phyloP scores from a whole-genome alignment of 805 yeast species.

The Metschnikowia santaceciliae region DNA sequence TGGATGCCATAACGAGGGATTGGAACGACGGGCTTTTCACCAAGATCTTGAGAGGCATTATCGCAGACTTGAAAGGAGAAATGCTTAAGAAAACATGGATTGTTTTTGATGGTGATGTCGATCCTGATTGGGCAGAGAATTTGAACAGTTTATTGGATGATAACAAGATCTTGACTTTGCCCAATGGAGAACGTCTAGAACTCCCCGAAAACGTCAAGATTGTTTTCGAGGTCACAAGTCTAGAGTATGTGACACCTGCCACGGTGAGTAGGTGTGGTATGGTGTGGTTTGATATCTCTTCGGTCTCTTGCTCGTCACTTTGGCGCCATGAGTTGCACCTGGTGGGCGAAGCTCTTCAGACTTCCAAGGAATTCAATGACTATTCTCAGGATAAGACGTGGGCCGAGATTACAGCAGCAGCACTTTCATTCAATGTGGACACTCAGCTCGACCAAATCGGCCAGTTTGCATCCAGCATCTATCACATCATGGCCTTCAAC shows the following conservation, averaged over 20 bases:
- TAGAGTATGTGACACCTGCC: constrained; percentile 77
- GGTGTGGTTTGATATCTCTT: constrained; percentile 57
- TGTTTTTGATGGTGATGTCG: constrained; percentile 88
- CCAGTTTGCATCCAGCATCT: constrained; percentile 21
- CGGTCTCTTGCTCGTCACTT: constrained; percentile 18
- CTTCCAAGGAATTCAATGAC: background rate
- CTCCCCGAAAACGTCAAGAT: constrained; percentile 62
- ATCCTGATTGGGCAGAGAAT: constrained; percentile 91
- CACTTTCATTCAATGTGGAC: background rate
- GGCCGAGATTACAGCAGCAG: constrained; percentile 10
- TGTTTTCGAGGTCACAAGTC: constrained; percentile 70
- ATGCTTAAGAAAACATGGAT: constrained; percentile 59
- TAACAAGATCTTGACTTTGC: constrained; percentile 72
- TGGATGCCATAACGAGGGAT: constrained; percentile 77
- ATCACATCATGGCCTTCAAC: constrained; percentile 53
- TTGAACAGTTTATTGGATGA: constrained; percentile 90
- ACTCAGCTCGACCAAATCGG: constrained; percentile 15
- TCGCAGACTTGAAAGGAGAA: constrained; percentile 58
- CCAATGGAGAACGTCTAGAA: constrained; percentile 81
- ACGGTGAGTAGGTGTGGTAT: constrained; percentile 92
- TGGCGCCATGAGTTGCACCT: constrained; percentile 11
- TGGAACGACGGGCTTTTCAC: constrained; percentile 92
- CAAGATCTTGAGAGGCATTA: constrained; percentile 53
- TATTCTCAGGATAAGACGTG: constrained; percentile 11
- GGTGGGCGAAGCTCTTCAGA: constrained; percentile 3